Conservation (phyloP, 129 eudicot genomes). For the Flaveria ramosissima region DNA sequence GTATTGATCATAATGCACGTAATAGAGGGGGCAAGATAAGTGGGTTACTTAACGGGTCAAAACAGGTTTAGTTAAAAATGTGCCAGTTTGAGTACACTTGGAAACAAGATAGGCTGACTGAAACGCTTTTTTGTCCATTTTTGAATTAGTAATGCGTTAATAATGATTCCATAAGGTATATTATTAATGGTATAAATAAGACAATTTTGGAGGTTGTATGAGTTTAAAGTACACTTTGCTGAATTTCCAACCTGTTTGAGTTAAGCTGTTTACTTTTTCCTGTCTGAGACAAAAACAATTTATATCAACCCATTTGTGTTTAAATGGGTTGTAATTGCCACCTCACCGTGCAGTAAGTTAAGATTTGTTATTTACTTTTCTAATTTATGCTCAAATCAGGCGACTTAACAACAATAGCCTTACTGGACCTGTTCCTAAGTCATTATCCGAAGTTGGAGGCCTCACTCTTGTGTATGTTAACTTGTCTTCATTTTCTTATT, state of each 20-base stretch:
- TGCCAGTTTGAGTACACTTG: background rate
- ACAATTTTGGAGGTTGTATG: background rate
- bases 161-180: background rate
- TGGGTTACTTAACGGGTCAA: background rate
- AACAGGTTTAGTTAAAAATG: slow-evolving; percentile 1
- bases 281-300: background rate
- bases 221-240: background rate
- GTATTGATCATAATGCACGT: slow-evolving; percentile 1
- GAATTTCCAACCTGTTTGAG: background rate
- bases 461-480: slow-evolving; percentile 85
- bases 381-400: slow-evolving; percentile 58
- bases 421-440: slow-evolving; percentile 73
- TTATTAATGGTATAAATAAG: background rate
- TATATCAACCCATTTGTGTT: background rate
- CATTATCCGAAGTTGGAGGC: slow-evolving; percentile 66
- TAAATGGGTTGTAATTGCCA: background rate
- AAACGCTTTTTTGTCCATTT: background rate
- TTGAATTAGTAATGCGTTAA: background rate
- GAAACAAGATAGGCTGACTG: background rate
- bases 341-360: background rate
- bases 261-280: background rate
- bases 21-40: background rate
- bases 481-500: slow-evolving; percentile 3
- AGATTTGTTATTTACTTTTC: background rate
- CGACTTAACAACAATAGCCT: slow-evolving; percentile 97